A percentile compares a stretch with the other conserved stretches of the same genome.
Evolutionary conservation across 2,329 filamentous ascomycete genomes (phyloP).

Genomic region (Mollisia scopiformis): DNA sequence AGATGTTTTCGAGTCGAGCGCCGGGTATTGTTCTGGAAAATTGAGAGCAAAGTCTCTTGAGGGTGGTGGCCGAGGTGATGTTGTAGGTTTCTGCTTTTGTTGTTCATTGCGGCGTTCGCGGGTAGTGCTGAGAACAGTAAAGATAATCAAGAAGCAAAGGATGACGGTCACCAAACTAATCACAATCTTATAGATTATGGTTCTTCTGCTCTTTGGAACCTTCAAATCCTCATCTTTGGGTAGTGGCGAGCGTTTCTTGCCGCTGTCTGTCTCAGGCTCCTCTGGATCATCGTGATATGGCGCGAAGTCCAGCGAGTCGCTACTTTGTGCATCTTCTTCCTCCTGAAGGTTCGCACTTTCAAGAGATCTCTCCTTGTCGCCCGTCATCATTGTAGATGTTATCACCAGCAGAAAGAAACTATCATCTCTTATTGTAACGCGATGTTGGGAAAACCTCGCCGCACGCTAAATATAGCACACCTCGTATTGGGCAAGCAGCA

Average conservation of each 20-base stretch:
- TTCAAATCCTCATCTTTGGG: not conserved
- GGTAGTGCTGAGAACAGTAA: not conserved
- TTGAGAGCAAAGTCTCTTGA: conserved; percentile 1
- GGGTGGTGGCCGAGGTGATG: not conserved
- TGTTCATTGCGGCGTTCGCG: not conserved
- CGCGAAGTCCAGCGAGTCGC: not conserved
- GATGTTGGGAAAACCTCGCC: not conserved
- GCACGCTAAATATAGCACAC: not conserved
- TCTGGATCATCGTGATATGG: not conserved
- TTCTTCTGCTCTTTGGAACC: not conserved
- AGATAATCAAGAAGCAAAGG: not conserved
- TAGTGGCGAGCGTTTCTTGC: not conserved
- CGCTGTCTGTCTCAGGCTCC: not conserved
- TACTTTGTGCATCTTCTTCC: not conserved
- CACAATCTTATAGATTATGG: not conserved
- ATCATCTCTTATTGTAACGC: not conserved
- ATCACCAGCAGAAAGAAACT: not conserved
- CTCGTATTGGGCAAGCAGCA: not conserved
- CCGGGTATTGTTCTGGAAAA: not conserved
- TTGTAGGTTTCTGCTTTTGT: not conserved
- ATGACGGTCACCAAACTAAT: not conserved
- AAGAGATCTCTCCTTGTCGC: not conserved
- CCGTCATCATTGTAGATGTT: not conserved
- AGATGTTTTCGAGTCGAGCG: not conserved
- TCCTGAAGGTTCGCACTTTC: not conserved